Percentiles rank a stretch among this genome's conserved stretches.
Evolutionary conservation across 2,329 filamentous ascomycete species (phyloP).

Genomic region (Laburnicola sp.): DNA sequence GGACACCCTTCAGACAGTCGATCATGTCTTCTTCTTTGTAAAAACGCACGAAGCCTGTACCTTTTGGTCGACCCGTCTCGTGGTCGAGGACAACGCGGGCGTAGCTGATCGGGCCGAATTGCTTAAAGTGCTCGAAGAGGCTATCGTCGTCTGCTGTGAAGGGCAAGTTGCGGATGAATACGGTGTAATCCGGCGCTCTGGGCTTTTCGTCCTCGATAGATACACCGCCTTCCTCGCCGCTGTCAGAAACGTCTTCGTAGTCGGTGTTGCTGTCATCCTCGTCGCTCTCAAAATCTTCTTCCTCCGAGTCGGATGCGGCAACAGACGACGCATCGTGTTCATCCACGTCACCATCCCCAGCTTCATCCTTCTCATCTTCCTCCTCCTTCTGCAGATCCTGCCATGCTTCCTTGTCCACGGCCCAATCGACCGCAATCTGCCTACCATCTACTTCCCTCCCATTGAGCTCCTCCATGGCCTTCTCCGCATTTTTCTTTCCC

Average conservation of each 20-base stretch:
- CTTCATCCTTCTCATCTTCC: slow-evolving; percentile 44
- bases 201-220: slow-evolving; percentile 31
- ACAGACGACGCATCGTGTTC: slow-evolving; percentile 44
- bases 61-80: slow-evolving; percentile 81
- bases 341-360: slow-evolving; percentile 43
- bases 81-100: slow-evolving; percentile 88
- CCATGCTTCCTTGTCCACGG: slow-evolving; percentile 89
- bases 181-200: slow-evolving; percentile 69
- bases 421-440: slow-evolving; percentile 92
- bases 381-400: slow-evolving; percentile 58
- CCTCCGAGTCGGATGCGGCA: slow-evolving; percentile 47
- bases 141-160: slow-evolving; percentile 83
- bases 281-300: slow-evolving; percentile 43
- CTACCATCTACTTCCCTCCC: slow-evolving; percentile 88
- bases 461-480: slow-evolving; percentile 81
- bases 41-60: slow-evolving; percentile 96
- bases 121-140: slow-evolving; percentile 81
- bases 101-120: slow-evolving; percentile 87
- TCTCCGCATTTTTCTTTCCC: slow-evolving; percentile 87
- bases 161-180: slow-evolving; percentile 93
- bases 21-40: slow-evolving; percentile 74
- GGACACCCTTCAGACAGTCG: slow-evolving; percentile 74
- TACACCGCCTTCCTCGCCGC: slow-evolving; percentile 48
- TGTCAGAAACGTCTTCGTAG: slow-evolving; percentile 40
- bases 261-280: slow-evolving; percentile 50